Conservation (phyloP, 148 eudicot genomes). For the Silene conica region DNA sequence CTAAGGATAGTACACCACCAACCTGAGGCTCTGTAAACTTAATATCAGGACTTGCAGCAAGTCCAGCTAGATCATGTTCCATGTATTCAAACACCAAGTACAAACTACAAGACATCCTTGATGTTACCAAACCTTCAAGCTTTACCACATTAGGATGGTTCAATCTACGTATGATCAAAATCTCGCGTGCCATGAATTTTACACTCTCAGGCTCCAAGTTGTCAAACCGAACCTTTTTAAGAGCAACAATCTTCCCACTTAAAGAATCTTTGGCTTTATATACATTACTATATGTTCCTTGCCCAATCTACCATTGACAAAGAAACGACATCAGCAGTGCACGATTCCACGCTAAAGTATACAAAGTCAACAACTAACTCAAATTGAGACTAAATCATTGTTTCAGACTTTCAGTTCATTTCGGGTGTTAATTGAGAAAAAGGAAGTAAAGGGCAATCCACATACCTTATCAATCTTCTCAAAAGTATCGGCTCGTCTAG, state of each 20-base stretch:
- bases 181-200: slow-evolving; percentile 90
- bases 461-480: slow-evolving; percentile 92
- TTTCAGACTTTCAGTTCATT: no score
- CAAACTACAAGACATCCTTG: slow-evolving; percentile 95
- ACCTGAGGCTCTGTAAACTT: slow-evolving; percentile 92
- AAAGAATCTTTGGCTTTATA: slow-evolving; percentile 86
- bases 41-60: slow-evolving; percentile 83
- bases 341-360: not conserved
- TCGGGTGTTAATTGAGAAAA: not conserved
- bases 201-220: slow-evolving; percentile 96
- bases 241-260: slow-evolving; percentile 81
- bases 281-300: slow-evolving; percentile 95
- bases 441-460: slow-evolving; percentile 1
- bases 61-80: slow-evolving; percentile 97
- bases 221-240: slow-evolving; percentile 91
- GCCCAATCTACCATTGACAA: slow-evolving; percentile 59
- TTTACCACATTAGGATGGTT: slow-evolving; percentile 90
- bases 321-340: slow-evolving; percentile 15
- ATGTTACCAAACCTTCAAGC: slow-evolving; percentile 88
- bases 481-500: slow-evolving; percentile 85
- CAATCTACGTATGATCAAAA: slow-evolving; percentile 72
- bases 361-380: slow-evolving; percentile 5
- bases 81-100: slow-evolving; percentile 88
- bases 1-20: slow-evolving; percentile 17
- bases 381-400: no score